Evolutionary conservation across 768 basidiomycete species (phyloP).

Genomic region (Pleurotus giganteus): DNA sequence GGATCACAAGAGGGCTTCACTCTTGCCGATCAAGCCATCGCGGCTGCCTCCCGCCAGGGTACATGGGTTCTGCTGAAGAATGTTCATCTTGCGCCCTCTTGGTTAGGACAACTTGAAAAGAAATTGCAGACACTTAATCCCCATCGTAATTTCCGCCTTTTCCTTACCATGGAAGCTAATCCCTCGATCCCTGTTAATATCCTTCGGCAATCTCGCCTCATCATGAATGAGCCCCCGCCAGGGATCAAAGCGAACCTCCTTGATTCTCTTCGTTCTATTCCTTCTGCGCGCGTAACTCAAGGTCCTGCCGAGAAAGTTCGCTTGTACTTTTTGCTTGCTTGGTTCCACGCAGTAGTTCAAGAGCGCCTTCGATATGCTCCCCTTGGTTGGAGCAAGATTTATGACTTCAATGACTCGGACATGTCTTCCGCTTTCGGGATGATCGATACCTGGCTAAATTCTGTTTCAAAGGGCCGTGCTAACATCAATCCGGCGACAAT

Average conservation of each 20-base stretch:
- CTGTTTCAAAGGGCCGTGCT: conserved; percentile 80
- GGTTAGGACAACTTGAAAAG: conserved; percentile 96
- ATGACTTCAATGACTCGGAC: conserved; percentile 99
- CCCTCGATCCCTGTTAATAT: conserved; percentile 95
- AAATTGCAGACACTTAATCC: conserved; percentile 90
- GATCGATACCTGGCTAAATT: conserved; percentile 86
- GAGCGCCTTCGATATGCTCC: conserved; percentile 96
- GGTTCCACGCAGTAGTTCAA: conserved; percentile 99
- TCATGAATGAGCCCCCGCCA: conserved; percentile 99
- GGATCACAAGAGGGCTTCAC: conserved; percentile 98
- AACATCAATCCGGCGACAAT: conserved; percentile 91
- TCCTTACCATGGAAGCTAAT: conserved; percentile 98
- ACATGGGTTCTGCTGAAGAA: conserved; percentile 98
- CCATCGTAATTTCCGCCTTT: conserved; percentile 89
- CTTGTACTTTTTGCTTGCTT: conserved; percentile 93
- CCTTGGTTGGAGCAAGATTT: conserved; percentile 93
- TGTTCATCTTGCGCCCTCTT: conserved; percentile 91
- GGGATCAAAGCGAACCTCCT: conserved; percentile 95
- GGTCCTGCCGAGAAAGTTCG: conserved; percentile 93
- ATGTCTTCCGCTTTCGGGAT: conserved; percentile 90
- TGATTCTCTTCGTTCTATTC: conserved; percentile 79
- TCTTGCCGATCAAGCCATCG: conserved; percentile 94
- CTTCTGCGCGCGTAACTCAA: conserved; percentile 66
- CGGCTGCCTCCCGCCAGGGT: conserved; percentile 87
- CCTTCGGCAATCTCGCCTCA: conserved; percentile 89